Evolutionary conservation across 306 rosid species (phyloP), one percentile per base, ranked within the genome.

Genomic region (Cicer arietinum): DNA sequence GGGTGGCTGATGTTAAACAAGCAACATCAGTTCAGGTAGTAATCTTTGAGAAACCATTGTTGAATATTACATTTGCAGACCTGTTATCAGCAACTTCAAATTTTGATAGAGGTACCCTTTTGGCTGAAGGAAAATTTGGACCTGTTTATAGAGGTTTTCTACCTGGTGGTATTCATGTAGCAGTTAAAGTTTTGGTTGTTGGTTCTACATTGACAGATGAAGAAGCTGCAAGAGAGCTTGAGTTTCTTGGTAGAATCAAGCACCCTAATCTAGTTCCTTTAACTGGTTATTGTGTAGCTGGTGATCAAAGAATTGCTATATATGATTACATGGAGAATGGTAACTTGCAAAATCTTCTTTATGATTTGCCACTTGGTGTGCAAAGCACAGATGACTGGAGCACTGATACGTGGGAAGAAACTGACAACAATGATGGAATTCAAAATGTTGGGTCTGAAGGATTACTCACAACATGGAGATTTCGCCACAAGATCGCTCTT

Each of bases 321-420:
- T 95, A 95, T 84, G 99, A 95, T 75, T 92, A 95, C 82, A 95
- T 95, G 99, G 98, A 92, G 86, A 95, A 95, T 81, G 99, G 99
- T 12, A 92, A 89, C 90, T 73, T 92, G 84, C 99, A 95, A 81
- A 92, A 95, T 61, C 87, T 95, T 80, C 97, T 95, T 22, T 88
- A 95, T 79, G 99, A 92, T 86, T 86, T 92, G 86, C 99, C 98
- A 9, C 89, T 92, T 35, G 99, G 98, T 4, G 84, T 92, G 67
- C 98, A 92, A 61, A 86, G 89, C 81, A 92, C 93, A 16, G 97
- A 92, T 71, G 96, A 92, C 69, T 92, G 97, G 98, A 90, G 94
- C 88, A 85, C 92, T n/a, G 97, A 94, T 57, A 88, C 97, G 18
- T 91, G 96, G 99, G 96, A 94, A 69, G 97, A 90, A 76, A 84